Evolutionary conservation across 2,329 filamentous ascomycete species (phyloP).

Genomic region (Ustulina deusta): DNA sequence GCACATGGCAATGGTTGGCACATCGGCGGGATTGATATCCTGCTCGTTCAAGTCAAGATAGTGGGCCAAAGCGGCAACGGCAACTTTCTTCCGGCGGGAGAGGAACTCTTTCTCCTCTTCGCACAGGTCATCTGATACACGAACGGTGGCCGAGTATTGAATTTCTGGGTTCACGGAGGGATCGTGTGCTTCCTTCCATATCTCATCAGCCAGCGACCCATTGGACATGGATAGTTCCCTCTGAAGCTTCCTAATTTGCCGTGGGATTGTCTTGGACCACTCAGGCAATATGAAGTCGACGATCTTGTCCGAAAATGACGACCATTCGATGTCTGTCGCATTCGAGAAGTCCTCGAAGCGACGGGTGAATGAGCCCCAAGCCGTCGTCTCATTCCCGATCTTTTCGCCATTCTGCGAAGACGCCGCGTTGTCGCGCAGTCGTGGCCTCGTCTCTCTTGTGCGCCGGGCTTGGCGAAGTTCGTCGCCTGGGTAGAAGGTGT

Average conservation of each 20-base stretch:
- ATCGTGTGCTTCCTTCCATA: constrained; percentile 92
- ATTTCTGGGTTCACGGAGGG: constrained; percentile 89
- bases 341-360: constrained; percentile 66
- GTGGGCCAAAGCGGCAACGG: constrained; percentile 78
- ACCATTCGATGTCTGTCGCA: constrained; percentile 67
- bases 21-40: constrained; percentile 91
- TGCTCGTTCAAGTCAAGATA: constrained; percentile 84
- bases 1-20: constrained; percentile 93
- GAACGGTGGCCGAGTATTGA: constrained; percentile 80
- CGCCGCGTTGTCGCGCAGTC: constrained; percentile 32
- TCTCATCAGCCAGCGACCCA: constrained; percentile 89
- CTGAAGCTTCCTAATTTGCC: constrained; percentile 84
- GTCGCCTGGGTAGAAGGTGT: constrained; percentile 56
- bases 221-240: constrained; percentile 87
- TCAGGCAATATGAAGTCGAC: constrained; percentile 81
- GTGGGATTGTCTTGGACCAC: constrained; percentile 83
- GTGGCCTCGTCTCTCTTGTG: constrained; percentile 35
- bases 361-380: constrained; percentile 62
- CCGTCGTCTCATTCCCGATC: constrained; percentile 46
- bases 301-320: constrained; percentile 67
- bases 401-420: constrained; percentile 33
- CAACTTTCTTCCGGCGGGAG: constrained; percentile 73
- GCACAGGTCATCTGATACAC: constrained; percentile 84
- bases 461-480: constrained; percentile 47
- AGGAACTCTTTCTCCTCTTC: constrained; percentile 84